A percentile compares a stretch with the other conserved stretches of the same genome.
Evolutionary conservation across 2,329 filamentous ascomycete genomes (phyloP).

Genomic region (Aspergillus arachidicola): DNA sequence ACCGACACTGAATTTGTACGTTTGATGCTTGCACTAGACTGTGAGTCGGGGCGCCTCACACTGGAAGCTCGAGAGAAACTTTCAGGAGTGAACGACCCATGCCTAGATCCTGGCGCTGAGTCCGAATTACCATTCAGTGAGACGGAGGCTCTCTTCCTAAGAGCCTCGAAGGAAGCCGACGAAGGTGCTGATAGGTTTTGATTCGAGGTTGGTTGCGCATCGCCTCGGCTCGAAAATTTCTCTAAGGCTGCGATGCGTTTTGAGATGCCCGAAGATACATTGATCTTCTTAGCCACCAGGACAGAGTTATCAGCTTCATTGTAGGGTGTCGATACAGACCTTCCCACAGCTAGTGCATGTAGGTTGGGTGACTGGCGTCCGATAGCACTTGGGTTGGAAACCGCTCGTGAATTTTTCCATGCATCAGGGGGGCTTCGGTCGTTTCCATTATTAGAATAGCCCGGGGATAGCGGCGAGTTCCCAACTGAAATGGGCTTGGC

Average conservation of each 20-base stretch:
- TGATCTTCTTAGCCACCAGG: constrained; percentile 70
- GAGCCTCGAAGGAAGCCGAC: constrained; percentile 60
- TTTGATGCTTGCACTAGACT: constrained; percentile 25
- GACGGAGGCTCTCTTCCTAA: constrained; percentile 46
- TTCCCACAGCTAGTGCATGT: constrained; percentile 35
- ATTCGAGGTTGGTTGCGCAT: constrained; percentile 32
- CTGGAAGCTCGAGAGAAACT: constrained; percentile 34
- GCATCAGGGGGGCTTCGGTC: constrained; percentile 30
- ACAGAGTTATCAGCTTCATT: constrained; percentile 40
- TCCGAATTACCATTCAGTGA: constrained; percentile 33
- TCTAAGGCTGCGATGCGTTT: constrained; percentile 93
- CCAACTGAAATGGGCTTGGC: constrained; percentile 78
- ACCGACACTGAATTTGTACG: constrained; percentile 79
- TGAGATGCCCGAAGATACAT: constrained; percentile 87
- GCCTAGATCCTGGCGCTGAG: constrained; percentile 25
- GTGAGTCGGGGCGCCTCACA: constrained; percentile 32
- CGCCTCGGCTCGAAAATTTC: constrained; percentile 64
- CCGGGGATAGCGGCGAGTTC: constrained; percentile 77
- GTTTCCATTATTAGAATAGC: constrained; percentile 51
- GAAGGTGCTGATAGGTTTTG: constrained; percentile 52
- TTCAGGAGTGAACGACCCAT: constrained; percentile 31
- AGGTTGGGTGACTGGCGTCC: constrained; percentile 29
- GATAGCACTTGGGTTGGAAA: constrained; percentile 42
- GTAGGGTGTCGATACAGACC: constrained; percentile 44
- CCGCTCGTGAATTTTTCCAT: constrained; percentile 41